These are phyloP conservation scores for Aspergillus felis DNA, from an alignment of 2,329 filamentous ascomycete species.

Conservation along the genomic window DNA sequence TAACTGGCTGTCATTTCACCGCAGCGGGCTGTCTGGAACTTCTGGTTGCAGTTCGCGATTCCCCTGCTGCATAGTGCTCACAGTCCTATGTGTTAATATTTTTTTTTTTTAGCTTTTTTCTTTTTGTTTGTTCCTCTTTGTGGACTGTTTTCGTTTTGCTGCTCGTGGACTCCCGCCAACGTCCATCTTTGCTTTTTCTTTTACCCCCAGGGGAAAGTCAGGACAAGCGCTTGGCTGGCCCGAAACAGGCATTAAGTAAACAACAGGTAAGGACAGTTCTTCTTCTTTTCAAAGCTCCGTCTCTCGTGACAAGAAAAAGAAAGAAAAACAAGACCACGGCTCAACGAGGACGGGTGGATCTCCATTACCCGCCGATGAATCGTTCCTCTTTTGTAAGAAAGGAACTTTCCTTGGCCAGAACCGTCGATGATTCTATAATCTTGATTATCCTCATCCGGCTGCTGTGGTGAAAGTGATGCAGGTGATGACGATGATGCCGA, in stretches of 20 bases:
- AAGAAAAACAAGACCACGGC: neutral
- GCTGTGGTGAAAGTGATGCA: neutral
- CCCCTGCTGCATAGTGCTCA: neutral
- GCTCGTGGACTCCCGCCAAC: neutral
- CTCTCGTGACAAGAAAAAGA: neutral
- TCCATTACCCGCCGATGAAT: neutral
- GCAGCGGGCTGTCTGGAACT: constrained; percentile 12
- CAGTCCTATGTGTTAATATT: neutral
- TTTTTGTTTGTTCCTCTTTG: constrained; percentile 3
- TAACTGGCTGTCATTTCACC: constrained; percentile 15
- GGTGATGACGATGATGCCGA: constrained; percentile 3
- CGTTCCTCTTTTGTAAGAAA: neutral
- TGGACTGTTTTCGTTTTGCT: neutral
- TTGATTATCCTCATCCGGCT: neutral
- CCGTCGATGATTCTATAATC: neutral
- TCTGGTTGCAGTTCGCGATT: constrained; percentile 4
- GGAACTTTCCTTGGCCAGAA: neutral
- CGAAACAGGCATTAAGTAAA: neutral
- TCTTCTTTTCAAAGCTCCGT: neutral
- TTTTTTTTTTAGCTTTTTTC: neutral
- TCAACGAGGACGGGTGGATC: neutral
- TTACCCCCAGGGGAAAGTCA: neutral
- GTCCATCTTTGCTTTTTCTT: constrained; percentile 7
- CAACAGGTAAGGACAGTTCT: neutral
- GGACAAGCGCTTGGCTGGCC: neutral